Conservation (phyloP, 163 green algal genomes). For the Picocystis sp. region DNA sequence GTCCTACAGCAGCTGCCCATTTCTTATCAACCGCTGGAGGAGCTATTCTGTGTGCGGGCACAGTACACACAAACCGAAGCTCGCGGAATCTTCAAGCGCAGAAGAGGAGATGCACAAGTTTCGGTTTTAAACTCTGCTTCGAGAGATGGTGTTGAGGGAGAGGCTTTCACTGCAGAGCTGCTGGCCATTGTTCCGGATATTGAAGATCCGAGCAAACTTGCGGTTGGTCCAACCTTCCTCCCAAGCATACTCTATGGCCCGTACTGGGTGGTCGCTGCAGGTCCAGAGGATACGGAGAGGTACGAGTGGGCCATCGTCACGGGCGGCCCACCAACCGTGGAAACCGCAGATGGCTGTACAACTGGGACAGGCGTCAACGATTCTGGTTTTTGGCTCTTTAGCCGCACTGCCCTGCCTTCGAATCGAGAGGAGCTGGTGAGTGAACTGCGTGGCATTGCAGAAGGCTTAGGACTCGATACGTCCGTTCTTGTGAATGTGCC, state of each 20-base stretch:
- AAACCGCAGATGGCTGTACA: constrained; percentile 3
- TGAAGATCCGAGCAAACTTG: constrained; percentile 1
- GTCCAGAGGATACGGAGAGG: background rate
- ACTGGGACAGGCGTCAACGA: background rate
- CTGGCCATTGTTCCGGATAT: background rate
- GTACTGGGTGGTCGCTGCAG: constrained; percentile 13
- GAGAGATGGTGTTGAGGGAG: too few species aligned
- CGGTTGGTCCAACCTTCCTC: constrained; percentile 9
- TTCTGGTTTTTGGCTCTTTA: constrained; percentile 12
- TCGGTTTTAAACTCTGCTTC: too few species aligned
- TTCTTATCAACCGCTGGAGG: constrained; percentile 8
- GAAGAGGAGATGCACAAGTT: too few species aligned
- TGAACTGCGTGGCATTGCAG: constrained; percentile 1
- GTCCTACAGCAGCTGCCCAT: constrained; percentile 6
- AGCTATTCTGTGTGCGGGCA: constrained; percentile 11
- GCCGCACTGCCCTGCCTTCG: constrained; percentile 2
- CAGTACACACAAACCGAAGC: constrained; percentile 2
- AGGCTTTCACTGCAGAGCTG: too few species aligned
- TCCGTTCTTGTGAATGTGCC: background rate
- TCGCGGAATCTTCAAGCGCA: too few species aligned
- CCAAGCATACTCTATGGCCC: constrained; percentile 8
- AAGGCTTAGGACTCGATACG: constrained; percentile 4
- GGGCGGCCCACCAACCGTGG: constrained; percentile 3
- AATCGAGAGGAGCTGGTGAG: background rate
- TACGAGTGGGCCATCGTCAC: constrained; percentile 7